phyloP scores from a whole-genome alignment of 2,329 filamentous ascomycete genomes.

The Sclerotinia spermophila region DNA sequence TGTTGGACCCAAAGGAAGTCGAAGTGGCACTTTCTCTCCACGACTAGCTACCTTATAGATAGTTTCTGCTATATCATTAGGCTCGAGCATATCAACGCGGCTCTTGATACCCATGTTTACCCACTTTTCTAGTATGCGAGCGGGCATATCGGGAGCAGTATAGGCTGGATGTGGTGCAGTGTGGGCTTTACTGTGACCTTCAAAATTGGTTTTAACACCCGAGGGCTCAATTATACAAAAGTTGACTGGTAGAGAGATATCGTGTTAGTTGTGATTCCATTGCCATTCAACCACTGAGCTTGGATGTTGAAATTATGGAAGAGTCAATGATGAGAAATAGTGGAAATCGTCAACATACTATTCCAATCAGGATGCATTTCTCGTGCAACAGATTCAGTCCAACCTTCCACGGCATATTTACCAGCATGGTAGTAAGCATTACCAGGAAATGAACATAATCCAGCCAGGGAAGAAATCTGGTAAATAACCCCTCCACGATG shows the following conservation, averaged over 20 bases:
- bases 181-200: constrained; percentile 38
- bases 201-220: constrained; percentile 42
- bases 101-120: constrained; percentile 25
- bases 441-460: constrained; percentile 39
- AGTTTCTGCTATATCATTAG: constrained; percentile 27
- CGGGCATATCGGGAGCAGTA: constrained; percentile 35
- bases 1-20: constrained; percentile 27
- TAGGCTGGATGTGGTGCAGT: constrained; percentile 31
- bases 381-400: constrained; percentile 38
- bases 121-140: constrained; percentile 32
- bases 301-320: too few species aligned
- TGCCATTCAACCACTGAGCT: too few species aligned
- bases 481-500: constrained; percentile 40
- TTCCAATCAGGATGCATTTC: constrained; percentile 42
- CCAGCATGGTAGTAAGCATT: constrained; percentile 41
- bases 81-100: constrained; percentile 27
- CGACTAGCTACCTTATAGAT: constrained; percentile 28
- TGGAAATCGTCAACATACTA: constrained; percentile 22
- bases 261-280: neutral
- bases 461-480: constrained; percentile 42
- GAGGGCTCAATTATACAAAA: constrained; percentile 42
- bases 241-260: constrained; percentile 35
- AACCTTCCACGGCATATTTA: constrained; percentile 43
- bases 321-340: neutral
- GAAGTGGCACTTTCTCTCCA: constrained; percentile 30